Percentiles rank a stretch among this genome's conserved stretches.
Conservation (phyloP, 805 yeast genomes). For the Scheffersomyces ergatensis region DNA sequence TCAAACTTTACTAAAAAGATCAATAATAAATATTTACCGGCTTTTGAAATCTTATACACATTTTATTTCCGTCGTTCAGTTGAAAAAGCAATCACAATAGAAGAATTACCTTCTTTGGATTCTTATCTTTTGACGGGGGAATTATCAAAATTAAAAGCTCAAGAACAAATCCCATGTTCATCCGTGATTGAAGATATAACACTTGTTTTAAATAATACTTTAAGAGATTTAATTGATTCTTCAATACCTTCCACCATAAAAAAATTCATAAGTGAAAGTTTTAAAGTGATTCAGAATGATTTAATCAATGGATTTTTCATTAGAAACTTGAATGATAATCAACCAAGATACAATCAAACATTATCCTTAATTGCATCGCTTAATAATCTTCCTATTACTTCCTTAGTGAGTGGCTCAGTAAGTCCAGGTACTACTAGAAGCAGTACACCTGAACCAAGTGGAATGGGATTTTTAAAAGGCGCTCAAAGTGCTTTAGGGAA, state of each 20-base stretch:
- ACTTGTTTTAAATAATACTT: slow-evolving; percentile 64
- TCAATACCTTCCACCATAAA: slow-evolving; percentile 62
- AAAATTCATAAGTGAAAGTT: slow-evolving; percentile 52
- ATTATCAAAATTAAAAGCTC: slow-evolving; percentile 11
- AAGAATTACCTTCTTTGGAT: slow-evolving; percentile 63
- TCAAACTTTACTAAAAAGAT: slow-evolving; percentile 60
- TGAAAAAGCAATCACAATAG: slow-evolving; percentile 77
- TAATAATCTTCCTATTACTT: slow-evolving; percentile 4
- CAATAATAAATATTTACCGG: slow-evolving; percentile 49
- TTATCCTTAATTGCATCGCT: slow-evolving; percentile 16
- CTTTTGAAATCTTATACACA: slow-evolving; percentile 60
- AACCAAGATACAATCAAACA: slow-evolving; percentile 38
- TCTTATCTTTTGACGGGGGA: slow-evolving; percentile 24
- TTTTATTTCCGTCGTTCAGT: slow-evolving; percentile 75
- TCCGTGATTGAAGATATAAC: slow-evolving; percentile 86
- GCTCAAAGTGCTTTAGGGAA: slow-evolving; percentile 44
- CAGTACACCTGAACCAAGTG: slow-evolving; percentile 29
- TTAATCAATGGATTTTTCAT: slow-evolving; percentile 51
- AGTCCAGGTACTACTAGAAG: slow-evolving; percentile 27
- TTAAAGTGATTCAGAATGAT: slow-evolving; percentile 61
- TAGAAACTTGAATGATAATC: slow-evolving; percentile 34
- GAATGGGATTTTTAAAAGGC: slow-evolving; percentile 41
- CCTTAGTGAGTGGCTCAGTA: slow-evolving; percentile 8
- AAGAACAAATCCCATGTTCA: slow-evolving; percentile 63
- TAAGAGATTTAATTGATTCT: slow-evolving; percentile 66